Evolutionary conservation across 176 grass and related monocot species (phyloP).

Genomic region (Aegilops tauschii): DNA sequence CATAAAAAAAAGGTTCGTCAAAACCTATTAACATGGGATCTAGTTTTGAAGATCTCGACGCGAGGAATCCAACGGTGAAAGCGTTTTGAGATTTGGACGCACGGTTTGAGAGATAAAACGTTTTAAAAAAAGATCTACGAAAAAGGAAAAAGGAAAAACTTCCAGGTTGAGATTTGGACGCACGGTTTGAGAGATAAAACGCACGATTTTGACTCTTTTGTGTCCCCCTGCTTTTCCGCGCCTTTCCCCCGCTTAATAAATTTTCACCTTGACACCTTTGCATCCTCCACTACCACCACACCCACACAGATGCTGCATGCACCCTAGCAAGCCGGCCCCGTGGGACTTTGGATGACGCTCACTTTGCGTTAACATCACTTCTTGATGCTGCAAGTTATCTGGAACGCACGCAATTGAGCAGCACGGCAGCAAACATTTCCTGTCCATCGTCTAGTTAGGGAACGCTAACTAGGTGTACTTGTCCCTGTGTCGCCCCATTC

Average conservation of each 20-base stretch:
- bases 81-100: no score
- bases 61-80: no score
- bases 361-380: conserved; percentile 57
- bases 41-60: no score
- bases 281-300: background rate
- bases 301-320: conserved; percentile 15
- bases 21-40: no score
- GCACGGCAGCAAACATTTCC: background rate
- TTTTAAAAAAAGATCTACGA: no score
- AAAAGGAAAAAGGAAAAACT: no score
- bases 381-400: conserved; percentile 24
- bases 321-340: background rate
- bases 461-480: no score
- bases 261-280: conserved; percentile 29
- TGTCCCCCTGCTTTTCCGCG: conserved; percentile 12
- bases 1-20: no score
- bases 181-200: no score
- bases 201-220: background rate
- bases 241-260: conserved; percentile 43
- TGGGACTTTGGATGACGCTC: conserved; percentile 26
- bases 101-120: no score
- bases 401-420: conserved; percentile 38
- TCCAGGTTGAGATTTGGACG: no score
- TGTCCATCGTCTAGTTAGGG: background rate
- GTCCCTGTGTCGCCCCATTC: no score